Evolutionary conservation across 2,329 filamentous ascomycete species (phyloP), one percentile per base, ranked within the genome.

Genomic region (Cryoendolithus antarcticus): DNA sequence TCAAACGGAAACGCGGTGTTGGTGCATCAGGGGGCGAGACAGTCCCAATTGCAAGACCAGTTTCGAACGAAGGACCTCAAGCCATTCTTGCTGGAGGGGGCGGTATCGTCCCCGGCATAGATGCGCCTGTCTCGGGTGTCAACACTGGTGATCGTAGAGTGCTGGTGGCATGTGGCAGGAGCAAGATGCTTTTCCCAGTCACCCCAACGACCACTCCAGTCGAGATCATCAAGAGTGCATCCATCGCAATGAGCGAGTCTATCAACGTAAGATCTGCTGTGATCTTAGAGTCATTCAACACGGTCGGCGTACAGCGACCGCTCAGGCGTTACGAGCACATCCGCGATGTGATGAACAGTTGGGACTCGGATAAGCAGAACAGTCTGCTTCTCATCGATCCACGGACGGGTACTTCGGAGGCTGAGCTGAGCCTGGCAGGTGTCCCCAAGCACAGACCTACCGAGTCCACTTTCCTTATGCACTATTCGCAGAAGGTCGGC

Each of bases 281-380:
- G n/a, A 59, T 95, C 8, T 61, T 86, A 11, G 89, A 96, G 59
- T 75, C 72, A 12, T 95, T 86, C 57, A 65, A 70, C 12, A 72
- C 77, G 33, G 71, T 91, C 1, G 85, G 85, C 24, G 69, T 96
- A 2, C 83, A 93, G 58, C 77, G 89, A 30, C 81, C 83, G 1
- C 63, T 96, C 19, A 80, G 89, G 31, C 79, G 77, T 30, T 95
- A 94, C 56, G 89, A 96, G 63, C 77, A 76, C 45, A 73, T 96
- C 27, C 76, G 85, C 43, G 85, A 94, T 52, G 75, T 94, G 13
- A 74, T 95, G 71, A 93, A 93, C 58, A 93, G 86, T 0, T 96
- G 89, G 89, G 84, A 93, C 44, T 69, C 72, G 32, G 86, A 94
- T 57, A 68, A 71, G 2, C 80, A 86, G 49, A 91, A 93, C 52